Base-by-base conservation (phyloP, 2,329 filamentous ascomycete species). In the Cladophialophora chaetospira region DNA sequence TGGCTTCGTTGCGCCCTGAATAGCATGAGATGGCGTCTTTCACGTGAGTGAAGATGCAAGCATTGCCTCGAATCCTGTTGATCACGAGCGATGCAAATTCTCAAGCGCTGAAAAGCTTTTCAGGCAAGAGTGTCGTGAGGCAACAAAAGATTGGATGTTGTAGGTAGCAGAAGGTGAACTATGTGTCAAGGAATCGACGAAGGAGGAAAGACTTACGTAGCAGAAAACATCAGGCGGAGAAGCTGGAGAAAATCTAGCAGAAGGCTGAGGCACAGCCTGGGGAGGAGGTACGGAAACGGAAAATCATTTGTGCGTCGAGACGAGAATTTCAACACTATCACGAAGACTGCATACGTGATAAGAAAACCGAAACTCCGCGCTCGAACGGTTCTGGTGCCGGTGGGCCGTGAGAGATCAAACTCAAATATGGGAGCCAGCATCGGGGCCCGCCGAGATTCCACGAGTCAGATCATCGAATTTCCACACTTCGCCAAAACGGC, bases 191-290 rank as follows among this genome's bases (percentile, higher is more conserved):
- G 47, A 45, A 43, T 55, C 26, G 28, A 42, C 40, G 11, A 48
- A 55, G 42, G 44, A 29, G 52, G 42, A 52, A 60, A 44, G 57
- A 45, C 28, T 60, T 56, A 60, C 52, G 52, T 60, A 53, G 57
- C 21, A 55, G 53, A 53, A 60, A 59, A 55, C 3, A 35, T 26
- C 13, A 33, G 13, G 26, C 28, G 17, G n/a, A 43, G 36, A 50
- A 48, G 33, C 42, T 35, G 45, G 25, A 40, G 44, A 33, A 50
- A 43, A 42, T 51, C 40, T 53, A 40, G 26, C 36, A 45, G 29
- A 53, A 53, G 50, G 50, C 50, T 53, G 40, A 21, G 17, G 23
- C 50, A 33, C 40, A 53, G 50, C 50, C 50, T 40, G 44, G 21
- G n/a, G 28, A 26, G 25, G 35, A 57, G 35, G 21, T 36, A 42